Evolutionary conservation across 352 stramenopile genomes (phyloP), one percentile per base, ranked within the genome.

Genomic region (Phytopythium helicoides): DNA sequence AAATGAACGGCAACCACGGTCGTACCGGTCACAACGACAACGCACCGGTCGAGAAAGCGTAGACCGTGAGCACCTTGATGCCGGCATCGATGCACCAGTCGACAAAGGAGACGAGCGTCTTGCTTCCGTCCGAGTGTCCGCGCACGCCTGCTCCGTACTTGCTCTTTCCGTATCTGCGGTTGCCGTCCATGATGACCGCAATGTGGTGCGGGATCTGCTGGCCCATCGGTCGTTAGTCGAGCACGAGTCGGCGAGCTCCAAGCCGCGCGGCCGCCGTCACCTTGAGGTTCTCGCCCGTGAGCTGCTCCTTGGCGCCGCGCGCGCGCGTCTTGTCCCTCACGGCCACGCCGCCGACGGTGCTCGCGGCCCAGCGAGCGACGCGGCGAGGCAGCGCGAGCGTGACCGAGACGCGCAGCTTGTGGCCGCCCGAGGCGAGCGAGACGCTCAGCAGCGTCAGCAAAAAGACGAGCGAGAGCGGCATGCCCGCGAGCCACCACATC

Each of bases 101-200:
- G 23, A 91, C 89, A 68, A 99, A 98, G 37, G 97, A 78, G 9
- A 97, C 91, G 16, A 99, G 76, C 56, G 92, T 98, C 71, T 89
- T 94, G 54, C 91, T 97, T 36, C 97, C 97, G 57, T 98, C 94
- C 62, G 87, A 92, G 65, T 99, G 97, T 42, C 97, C 97, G 64
- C 76, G 69, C 33, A 94, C 66, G 1, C 80, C 75, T 0, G 71
- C 59, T 22, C 86, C 86, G 55, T 94, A 93, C 35, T 80, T 90
- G 16, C 56, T 72, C 54, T 91, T 94, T 4, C 95, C 94, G 73
- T 96, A 98, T 48, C 96, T 88, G 31, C 92, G 87, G 62, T 99
- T 99, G 35, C 96, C 96, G 58, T 99, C 96, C 77, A 98, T 98
- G 58, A 99, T 97, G 47, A 98, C 88, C 0, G 94, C 96, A 18